Base-by-base conservation (phyloP, 345 rosid genomes). In the Bruguiera parviflora region DNA sequence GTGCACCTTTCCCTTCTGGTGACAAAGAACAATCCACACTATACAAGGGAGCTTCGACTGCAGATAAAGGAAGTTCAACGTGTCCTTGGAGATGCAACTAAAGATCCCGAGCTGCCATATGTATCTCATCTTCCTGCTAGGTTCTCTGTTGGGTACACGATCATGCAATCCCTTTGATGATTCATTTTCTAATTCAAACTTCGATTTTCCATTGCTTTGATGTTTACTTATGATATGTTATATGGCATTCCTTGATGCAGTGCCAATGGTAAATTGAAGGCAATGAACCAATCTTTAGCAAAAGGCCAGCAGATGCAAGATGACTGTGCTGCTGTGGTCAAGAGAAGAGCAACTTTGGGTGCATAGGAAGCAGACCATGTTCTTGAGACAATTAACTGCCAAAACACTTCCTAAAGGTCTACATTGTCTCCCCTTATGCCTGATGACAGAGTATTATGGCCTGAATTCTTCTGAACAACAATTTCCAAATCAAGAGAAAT, bases 381-480 rank as follows among this genome's bases (percentile, higher is more conserved):
- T 90, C 85, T 87, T 95, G 88, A 92, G 93, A 21, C 99, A 95
- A 46, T 77, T 95, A 84, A 92, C 99, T 22, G 97, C 99, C 58
- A 95, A 95, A 82, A 89, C 99, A 13, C 77, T 95, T 71, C 96
- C 98, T 24, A 95, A 92, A 84, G 99, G 99, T 70, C 93, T 95
- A 68, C 99, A 95, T 78, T 95, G 99, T 79, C 92, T 95, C 73
- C 97, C 99, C 10, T 77, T 95, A 61, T 98, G 96, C 79, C 96
- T 95, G 73, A 88, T 96, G 53, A 78, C 84, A 19, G 94, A 88
- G 76, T 95, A 88, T 66, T 87, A 88, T 76, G 46, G 84, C 24
- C 80, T 90, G 76, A 86, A 79, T 79, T 76, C 89, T 72, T 85
- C 96, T 39, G 79, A 86, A 62, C 92, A 77, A 69, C 85, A 88